These are phyloP conservation scores for Pseudonectria buxi DNA, from an alignment of 2,329 filamentous ascomycete species.

Conservation along the genomic window DNA sequence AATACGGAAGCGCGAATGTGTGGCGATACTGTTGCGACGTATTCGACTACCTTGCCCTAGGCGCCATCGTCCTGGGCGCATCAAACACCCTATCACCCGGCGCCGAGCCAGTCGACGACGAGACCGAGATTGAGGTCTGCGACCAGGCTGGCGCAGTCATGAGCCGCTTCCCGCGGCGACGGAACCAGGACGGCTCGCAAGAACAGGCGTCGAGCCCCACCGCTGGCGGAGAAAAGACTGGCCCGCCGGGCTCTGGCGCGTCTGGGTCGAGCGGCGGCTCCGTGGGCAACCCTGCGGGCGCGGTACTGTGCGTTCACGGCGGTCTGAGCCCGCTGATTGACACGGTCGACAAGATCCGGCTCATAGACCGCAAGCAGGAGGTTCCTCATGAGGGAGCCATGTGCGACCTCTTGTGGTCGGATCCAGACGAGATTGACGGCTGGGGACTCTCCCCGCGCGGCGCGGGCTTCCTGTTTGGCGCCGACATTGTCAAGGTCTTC, in stretches of 20 bases:
- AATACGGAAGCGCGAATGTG: slow-evolving; percentile 94
- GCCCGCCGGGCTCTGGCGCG: slow-evolving; percentile 73
- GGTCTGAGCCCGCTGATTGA: slow-evolving; percentile 88
- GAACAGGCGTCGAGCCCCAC: slow-evolving; percentile 22
- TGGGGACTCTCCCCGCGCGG: slow-evolving; percentile 94
- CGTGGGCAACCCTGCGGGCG: slow-evolving; percentile 65
- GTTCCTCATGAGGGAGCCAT: slow-evolving; percentile 97
- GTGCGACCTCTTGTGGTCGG: slow-evolving; percentile 97
- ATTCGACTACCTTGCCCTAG: slow-evolving; percentile 91
- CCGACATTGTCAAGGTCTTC: slow-evolving; percentile 92
- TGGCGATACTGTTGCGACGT: slow-evolving; percentile 98
- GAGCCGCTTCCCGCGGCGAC: slow-evolving; percentile 57
- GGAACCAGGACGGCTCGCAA: slow-evolving; percentile 18
- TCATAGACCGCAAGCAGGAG: slow-evolving; percentile 95
- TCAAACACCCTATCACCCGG: slow-evolving; percentile 52
- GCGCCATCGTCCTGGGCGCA: slow-evolving; percentile 86
- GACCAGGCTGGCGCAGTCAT: slow-evolving; percentile 77
- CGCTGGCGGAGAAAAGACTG: slow-evolving; percentile 38
- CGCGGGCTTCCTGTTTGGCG: slow-evolving; percentile 90
- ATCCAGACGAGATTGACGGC: slow-evolving; percentile 95
- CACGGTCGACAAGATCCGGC: slow-evolving; percentile 87
- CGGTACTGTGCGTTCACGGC: slow-evolving; percentile 92
- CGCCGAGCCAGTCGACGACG: slow-evolving; percentile 52
- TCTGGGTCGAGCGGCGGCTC: slow-evolving; percentile 60
- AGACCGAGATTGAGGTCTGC: slow-evolving; percentile 88